phyloP scores from a whole-genome alignment of 495 filamentous ascomycete genomes.

The Penicillium egyptiacum region DNA sequence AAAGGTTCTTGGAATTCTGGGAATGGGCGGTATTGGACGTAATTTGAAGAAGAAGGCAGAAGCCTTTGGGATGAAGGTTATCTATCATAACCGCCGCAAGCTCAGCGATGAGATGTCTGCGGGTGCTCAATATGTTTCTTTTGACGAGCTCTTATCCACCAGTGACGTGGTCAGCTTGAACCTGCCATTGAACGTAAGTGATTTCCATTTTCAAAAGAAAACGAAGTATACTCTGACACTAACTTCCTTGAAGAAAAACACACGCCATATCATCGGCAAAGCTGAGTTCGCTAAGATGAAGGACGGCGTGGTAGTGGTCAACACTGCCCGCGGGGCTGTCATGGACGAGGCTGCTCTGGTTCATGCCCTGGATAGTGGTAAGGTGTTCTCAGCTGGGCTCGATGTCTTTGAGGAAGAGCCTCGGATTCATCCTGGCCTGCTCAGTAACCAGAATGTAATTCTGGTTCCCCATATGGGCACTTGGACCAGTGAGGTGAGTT shows the following conservation, averaged over 20 bases:
- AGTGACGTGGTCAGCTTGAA: slow-evolving; percentile 79
- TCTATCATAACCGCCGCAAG: slow-evolving; percentile 65
- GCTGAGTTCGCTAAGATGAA: slow-evolving; percentile 69
- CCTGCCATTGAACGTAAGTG: slow-evolving; percentile 68
- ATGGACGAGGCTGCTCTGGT: slow-evolving; percentile 73
- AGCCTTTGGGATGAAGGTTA: slow-evolving; percentile 64
- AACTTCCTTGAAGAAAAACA: slow-evolving; percentile 49
- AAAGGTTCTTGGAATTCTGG: slow-evolving; percentile 70
- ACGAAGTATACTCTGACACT: neutral
- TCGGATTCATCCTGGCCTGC: slow-evolving; percentile 59
- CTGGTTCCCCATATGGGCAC: slow-evolving; percentile 72
- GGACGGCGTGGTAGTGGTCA: slow-evolving; percentile 66
- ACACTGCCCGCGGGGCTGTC: slow-evolving; percentile 67
- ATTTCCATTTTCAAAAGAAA: neutral
- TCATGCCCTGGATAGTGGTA: slow-evolving; percentile 58
- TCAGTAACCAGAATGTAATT: slow-evolving; percentile 59
- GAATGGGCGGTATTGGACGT: slow-evolving; percentile 85
- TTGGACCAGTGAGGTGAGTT: slow-evolving; percentile 60
- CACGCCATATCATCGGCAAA: slow-evolving; percentile 64
- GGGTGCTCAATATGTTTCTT: slow-evolving; percentile 65
- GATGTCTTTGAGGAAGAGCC: slow-evolving; percentile 74
- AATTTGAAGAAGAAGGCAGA: slow-evolving; percentile 55
- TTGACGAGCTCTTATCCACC: slow-evolving; percentile 62
- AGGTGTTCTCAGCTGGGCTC: slow-evolving; percentile 60
- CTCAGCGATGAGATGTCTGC: slow-evolving; percentile 55